A percentile compares a stretch with the other conserved stretches of the same genome.
Conservation (phyloP, 2,329 filamentous ascomycete species). For the Zymoseptoria passerinii region DNA sequence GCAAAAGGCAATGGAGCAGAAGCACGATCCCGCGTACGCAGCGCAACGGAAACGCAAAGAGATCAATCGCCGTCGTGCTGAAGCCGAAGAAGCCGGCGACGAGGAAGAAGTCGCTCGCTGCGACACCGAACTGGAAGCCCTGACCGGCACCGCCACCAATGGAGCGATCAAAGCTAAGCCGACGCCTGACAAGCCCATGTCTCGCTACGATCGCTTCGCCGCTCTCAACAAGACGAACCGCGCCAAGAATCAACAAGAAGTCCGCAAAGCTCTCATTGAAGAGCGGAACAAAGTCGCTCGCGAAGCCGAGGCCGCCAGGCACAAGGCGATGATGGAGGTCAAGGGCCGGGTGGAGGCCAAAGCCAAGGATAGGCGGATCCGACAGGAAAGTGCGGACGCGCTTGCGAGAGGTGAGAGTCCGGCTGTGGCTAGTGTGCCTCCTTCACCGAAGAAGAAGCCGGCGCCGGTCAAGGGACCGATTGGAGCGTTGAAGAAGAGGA, state of each 20-base stretch:
- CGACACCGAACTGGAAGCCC: conserved; percentile 42
- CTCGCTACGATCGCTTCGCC: conserved; percentile 72
- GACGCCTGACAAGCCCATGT: conserved; percentile 31
- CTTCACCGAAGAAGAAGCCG: conserved; percentile 35
- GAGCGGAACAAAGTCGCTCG: conserved; percentile 47
- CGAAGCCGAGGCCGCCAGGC: conserved; percentile 49
- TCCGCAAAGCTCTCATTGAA: conserved; percentile 81
- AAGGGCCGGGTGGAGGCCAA: conserved; percentile 35
- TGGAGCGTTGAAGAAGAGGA: conserved; percentile 46
- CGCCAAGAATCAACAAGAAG: conserved; percentile 72
- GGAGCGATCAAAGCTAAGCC: conserved; percentile 45
- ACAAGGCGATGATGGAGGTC: conserved; percentile 40
- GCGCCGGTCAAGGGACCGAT: conserved; percentile 39
- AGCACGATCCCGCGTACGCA: conserved; percentile 44
- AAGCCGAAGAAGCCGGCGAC: conserved; percentile 58
- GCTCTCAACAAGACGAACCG: conserved; percentile 79
- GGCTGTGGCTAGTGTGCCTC: conserved; percentile 44
- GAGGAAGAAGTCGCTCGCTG: conserved; percentile 45
- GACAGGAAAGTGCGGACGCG: conserved; percentile 40
- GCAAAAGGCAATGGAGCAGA: conserved; percentile 57
- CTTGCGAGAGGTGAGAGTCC: conserved; percentile 37
- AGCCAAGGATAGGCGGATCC: conserved; percentile 28
- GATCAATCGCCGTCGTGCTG: conserved; percentile 55
- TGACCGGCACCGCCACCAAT: conserved; percentile 61
- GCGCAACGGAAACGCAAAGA: conserved; percentile 60